phyloP scores from a whole-genome alignment of 2,329 filamentous ascomycete species.

The Neofusicoccum sp. region DNA sequence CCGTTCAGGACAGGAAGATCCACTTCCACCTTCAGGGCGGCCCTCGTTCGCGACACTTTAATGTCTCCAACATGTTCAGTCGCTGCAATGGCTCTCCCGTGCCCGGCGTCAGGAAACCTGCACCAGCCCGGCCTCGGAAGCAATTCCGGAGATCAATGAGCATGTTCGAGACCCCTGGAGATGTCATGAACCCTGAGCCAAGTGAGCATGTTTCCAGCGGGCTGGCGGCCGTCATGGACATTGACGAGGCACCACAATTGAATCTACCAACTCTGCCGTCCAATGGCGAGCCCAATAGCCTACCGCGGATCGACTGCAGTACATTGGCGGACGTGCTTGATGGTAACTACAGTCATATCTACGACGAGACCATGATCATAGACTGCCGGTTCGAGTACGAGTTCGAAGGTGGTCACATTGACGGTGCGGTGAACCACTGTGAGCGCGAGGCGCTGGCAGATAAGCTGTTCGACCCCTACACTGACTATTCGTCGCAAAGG shows the following conservation, averaged over 20 bases:
- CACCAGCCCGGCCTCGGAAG: slow-evolving; percentile 64
- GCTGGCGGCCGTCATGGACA: slow-evolving; percentile 76
- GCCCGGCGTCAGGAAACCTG: slow-evolving; percentile 63
- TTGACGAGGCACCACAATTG: slow-evolving; percentile 72
- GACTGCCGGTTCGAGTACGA: slow-evolving; percentile 99
- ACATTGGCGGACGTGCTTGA: slow-evolving; percentile 87
- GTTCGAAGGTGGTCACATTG: slow-evolving; percentile 93
- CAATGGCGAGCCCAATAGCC: slow-evolving; percentile 76
- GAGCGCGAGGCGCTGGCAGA: slow-evolving; percentile 84
- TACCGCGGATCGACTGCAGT: slow-evolving; percentile 79
- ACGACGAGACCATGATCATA: slow-evolving; percentile 80
- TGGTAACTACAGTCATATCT: slow-evolving; percentile 73
- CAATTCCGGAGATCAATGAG: slow-evolving; percentile 89
- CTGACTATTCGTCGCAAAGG: slow-evolving; percentile 52
- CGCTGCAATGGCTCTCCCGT: slow-evolving; percentile 74
- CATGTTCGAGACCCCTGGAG: slow-evolving; percentile 94
- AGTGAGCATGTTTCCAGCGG: slow-evolving; percentile 63
- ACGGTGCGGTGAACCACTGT: slow-evolving; percentile 92
- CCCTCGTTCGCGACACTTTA: slow-evolving; percentile 9
- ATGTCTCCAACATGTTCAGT: slow-evolving; percentile 38
- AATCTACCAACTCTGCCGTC: slow-evolving; percentile 80
- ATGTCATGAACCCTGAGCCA: slow-evolving; percentile 66
- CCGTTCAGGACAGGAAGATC: slow-evolving; percentile 66
- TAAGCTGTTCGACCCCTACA: slow-evolving; percentile 66
- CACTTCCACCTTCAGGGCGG: slow-evolving; percentile 10